Percentiles rank a stretch among this genome's conserved stretches.
These are phyloP conservation scores for Eurotiales sp. DNA, from an alignment of 2,329 filamentous ascomycete species.

Conservation along the genomic window DNA sequence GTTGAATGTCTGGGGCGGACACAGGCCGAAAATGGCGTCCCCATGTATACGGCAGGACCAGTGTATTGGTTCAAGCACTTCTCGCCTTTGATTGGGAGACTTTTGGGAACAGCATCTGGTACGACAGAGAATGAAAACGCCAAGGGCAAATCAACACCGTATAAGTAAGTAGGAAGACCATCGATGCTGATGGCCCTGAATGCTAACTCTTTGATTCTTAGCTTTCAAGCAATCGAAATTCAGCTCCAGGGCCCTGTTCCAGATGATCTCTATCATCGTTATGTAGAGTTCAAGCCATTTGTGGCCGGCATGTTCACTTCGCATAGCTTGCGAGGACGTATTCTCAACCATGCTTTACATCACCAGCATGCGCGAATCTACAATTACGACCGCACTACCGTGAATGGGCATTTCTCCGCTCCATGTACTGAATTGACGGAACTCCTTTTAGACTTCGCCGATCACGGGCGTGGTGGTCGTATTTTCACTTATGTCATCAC, in stretches of 20 bases:
- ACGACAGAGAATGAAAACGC: conserved; percentile 54
- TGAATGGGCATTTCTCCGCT: conserved; percentile 64
- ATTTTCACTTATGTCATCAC: conserved; percentile 92
- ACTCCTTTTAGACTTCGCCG: conserved; percentile 79
- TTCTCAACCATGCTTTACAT: conserved; percentile 81
- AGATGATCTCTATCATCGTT: conserved; percentile 77
- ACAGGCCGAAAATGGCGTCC: conserved; percentile 58
- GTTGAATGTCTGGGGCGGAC: conserved; percentile 75
- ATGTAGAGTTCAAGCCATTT: conserved; percentile 87
- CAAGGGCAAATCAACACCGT: conserved; percentile 62
- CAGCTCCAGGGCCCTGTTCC: conserved; percentile 83
- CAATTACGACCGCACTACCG: conserved; percentile 75
- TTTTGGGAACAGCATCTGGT: conserved; percentile 70
- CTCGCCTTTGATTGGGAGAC: conserved; percentile 79
- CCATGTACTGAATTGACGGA: conserved; percentile 68
- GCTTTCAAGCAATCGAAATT: conserved; percentile 90
- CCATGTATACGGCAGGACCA: conserved; percentile 77
- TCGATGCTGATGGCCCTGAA: background rate
- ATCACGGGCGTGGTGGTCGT: conserved; percentile 79
- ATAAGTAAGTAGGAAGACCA: conserved; percentile 66
- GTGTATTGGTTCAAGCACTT: conserved; percentile 76
- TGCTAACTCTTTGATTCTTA: conserved; percentile 38
- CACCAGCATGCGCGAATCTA: conserved; percentile 88
- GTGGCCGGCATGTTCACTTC: conserved; percentile 84
- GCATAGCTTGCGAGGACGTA: conserved; percentile 69